phyloP scores from a whole-genome alignment of 129 eudicot genomes.

The Chrysanthemum makinoi region DNA sequence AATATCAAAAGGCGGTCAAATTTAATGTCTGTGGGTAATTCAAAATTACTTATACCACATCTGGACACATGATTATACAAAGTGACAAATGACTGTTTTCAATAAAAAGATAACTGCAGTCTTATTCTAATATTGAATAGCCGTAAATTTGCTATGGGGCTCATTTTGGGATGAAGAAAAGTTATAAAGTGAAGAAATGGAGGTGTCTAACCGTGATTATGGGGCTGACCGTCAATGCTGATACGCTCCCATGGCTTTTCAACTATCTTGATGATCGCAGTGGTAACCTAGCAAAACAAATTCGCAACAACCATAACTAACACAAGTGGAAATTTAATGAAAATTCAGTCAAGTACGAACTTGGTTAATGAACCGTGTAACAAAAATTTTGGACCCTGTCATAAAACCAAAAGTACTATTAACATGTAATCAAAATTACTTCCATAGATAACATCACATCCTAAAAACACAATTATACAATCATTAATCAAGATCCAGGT shows the following conservation, averaged over 20 bases:
- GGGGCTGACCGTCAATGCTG: slow-evolving; percentile 69
- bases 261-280: slow-evolving; percentile 67
- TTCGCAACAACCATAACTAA: background rate
- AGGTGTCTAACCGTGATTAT: slow-evolving; percentile 68
- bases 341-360: slow-evolving; percentile 6
- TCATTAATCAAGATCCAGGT: background rate
- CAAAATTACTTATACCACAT: too few species aligned
- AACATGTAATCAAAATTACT: background rate
- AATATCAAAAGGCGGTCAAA: too few species aligned
- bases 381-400: background rate
- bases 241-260: slow-evolving; percentile 97
- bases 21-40: too few species aligned
- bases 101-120: background rate
- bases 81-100: background rate
- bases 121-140: background rate
- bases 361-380: background rate
- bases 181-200: background rate
- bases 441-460: background rate
- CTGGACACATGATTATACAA: background rate
- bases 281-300: slow-evolving; percentile 51
- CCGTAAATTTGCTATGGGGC: background rate
- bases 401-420: too few species aligned
- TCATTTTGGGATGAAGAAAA: background rate
- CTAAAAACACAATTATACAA: background rate
- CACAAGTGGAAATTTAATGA: background rate